Conservation (phyloP, 1,139 yeast species). For the Oligophagozyma castellii region DNA sequence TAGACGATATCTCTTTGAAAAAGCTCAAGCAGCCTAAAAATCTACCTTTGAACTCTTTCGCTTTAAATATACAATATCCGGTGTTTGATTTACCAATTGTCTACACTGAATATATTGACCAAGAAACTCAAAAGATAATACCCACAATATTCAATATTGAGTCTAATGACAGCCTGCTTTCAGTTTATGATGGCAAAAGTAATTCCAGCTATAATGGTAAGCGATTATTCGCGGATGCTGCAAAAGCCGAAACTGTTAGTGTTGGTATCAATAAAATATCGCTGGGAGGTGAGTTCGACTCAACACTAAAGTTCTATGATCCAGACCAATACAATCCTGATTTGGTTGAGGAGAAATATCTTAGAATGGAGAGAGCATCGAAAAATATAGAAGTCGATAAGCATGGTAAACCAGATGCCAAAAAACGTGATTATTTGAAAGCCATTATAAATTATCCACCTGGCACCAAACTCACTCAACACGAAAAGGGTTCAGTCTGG, state of each 20-base stretch:
- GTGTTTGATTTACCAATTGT: constrained; percentile 74
- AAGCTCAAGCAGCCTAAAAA: constrained; percentile 32
- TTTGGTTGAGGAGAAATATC: constrained; percentile 79
- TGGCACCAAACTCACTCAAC: constrained; percentile 63
- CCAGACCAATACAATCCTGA: constrained; percentile 55
- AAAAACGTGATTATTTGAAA: constrained; percentile 59
- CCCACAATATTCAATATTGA: constrained; percentile 24
- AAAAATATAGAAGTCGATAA: constrained; percentile 66
- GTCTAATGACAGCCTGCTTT: constrained; percentile 17
- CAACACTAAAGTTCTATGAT: constrained; percentile 41
- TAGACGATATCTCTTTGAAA: constrained; percentile 55
- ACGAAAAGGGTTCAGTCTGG: constrained; percentile 86
- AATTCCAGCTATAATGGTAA: constrained; percentile 6
- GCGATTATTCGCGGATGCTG: neutral
- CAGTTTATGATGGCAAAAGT: constrained; percentile 3
- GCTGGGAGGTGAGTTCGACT: constrained; percentile 23
- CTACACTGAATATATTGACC: constrained; percentile 40
- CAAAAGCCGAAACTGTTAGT: neutral
- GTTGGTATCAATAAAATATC: constrained; percentile 20
- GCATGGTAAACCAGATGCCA: constrained; percentile 82
- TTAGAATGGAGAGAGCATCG: constrained; percentile 62
- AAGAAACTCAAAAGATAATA: constrained; percentile 26
- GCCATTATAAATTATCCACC: constrained; percentile 67
- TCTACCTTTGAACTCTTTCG: constrained; percentile 26
- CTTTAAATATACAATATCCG: constrained; percentile 55